Conservation (phyloP, 495 filamentous ascomycete species). For the Aspergillus carlsbadensis region DNA sequence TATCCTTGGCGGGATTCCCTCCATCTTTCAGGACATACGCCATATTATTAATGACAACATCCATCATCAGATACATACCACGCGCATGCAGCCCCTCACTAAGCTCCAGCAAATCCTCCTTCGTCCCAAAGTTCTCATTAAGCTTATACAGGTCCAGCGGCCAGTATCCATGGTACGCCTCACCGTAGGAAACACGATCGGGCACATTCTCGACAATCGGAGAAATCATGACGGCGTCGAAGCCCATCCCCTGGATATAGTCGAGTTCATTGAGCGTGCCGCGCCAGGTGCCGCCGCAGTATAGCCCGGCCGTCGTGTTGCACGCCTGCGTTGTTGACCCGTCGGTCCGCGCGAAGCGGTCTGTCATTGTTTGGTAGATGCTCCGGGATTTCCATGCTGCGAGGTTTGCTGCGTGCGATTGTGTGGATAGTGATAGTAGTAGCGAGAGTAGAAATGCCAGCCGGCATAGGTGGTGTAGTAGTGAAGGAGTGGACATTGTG, state of each 20-base stretch:
- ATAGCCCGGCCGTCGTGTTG: constrained; percentile 42
- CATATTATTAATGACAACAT: constrained; percentile 70
- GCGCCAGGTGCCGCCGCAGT: constrained; percentile 69
- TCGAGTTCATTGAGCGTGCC: constrained; percentile 56
- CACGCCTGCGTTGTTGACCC: constrained; percentile 45
- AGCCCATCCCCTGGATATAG: constrained; percentile 64
- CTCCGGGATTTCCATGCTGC: constrained; percentile 15
- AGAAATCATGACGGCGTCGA: constrained; percentile 73
- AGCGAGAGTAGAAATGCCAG: neutral
- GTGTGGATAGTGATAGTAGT: neutral
- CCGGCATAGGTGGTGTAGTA: neutral
- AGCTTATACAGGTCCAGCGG: constrained; percentile 24
- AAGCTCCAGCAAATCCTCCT: constrained; percentile 24
- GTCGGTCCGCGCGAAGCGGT: constrained; percentile 66
- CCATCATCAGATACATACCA: constrained; percentile 63
- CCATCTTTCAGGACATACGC: constrained; percentile 46
- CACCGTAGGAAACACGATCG: constrained; percentile 44
- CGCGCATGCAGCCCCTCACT: constrained; percentile 21
- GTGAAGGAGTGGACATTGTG: neutral
- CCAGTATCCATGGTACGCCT: constrained; percentile 38
- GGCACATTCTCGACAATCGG: constrained; percentile 61
- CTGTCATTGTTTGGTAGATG: constrained; percentile 42
- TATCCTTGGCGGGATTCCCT: constrained; percentile 25
- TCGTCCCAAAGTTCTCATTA: constrained; percentile 27
- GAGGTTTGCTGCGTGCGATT: constrained; percentile 1